These are phyloP conservation scores for Cladosporium sp. DNA, from an alignment of 2,329 filamentous ascomycete genomes.

Conservation along the genomic window DNA sequence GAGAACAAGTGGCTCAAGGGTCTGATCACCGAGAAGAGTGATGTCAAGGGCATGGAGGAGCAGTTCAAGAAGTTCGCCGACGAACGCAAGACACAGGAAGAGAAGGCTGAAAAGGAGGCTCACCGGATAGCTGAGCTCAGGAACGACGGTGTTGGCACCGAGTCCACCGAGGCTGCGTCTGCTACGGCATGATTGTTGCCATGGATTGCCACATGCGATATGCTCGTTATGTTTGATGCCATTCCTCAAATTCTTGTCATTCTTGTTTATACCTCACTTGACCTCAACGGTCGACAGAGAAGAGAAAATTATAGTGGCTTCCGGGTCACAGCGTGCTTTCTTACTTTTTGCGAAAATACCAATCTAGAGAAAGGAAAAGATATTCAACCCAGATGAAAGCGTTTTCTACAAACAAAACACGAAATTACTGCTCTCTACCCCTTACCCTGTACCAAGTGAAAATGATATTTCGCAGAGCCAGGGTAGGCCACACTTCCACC, in stretches of 20 bases:
- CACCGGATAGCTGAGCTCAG: constrained; percentile 27
- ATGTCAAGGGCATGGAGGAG: constrained; percentile 25
- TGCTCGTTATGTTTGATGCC: not conserved
- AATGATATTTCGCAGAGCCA: too few species aligned
- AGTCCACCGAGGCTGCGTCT: constrained; percentile 12
- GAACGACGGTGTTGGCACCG: constrained; percentile 31
- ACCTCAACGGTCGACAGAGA: not conserved
- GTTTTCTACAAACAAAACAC: not conserved
- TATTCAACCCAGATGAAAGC: not conserved
- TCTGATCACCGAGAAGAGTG: constrained; percentile 48
- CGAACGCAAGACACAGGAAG: constrained; percentile 11
- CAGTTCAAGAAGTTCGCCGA: constrained; percentile 17
- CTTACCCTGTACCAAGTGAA: too few species aligned
- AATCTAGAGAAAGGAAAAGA: constrained; percentile 1
- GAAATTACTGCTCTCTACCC: not conserved
- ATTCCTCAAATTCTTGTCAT: not conserved
- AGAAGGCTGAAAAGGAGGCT: constrained; percentile 19
- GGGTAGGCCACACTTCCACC: too few species aligned
- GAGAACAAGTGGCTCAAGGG: constrained; percentile 52
- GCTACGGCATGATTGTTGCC: not conserved
- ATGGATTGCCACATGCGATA: not conserved
- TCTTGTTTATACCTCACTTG: not conserved
- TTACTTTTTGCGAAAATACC: not conserved
- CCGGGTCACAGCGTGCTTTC: not conserved
- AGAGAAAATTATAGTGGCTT: not conserved